Base-by-base conservation (phyloP, 805 yeast species). In the Wickerhamiella azyma region DNA sequence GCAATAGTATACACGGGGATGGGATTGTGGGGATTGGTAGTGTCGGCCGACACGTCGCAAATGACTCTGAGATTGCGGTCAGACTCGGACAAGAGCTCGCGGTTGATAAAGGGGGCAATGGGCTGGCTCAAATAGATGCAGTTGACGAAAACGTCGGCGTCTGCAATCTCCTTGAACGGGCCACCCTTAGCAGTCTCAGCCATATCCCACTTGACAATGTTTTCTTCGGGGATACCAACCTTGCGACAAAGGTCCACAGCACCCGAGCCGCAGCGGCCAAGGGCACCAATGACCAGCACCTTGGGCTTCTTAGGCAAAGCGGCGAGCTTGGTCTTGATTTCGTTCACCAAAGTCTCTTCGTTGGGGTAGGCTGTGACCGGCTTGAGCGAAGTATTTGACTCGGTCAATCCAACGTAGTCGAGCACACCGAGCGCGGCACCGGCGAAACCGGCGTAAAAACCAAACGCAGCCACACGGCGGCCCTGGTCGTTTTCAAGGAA, bases 391-490 rank as follows among this genome's bases (percentile, higher is more conserved):
- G 78, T 76, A 48, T 51, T 53, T n/a, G 52, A 45, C 33, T 77
- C 66, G 64, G 84, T 89, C 66, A 89, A 89, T 68, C 82, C 81
- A 43, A 94, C 82, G 96, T 97, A 92, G 65, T 86, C 94, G 63
- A 76, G 76, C 43, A 89, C 71, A 58, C 98, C 98, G 47, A 92
- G 67, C 29, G 98, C 99, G 30, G 99, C 98, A 59, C 99, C 99
- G 6, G 97, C 98, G 63, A 92, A 92, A n/a, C 99, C 99, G 39
- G 99, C 98, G 64, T 89, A 89, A 71, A 76, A 92, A n/a, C 99
- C 99, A 62, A 92, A 92, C 8, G 98, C 98, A 39, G 99, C 99
- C 26, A 92, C 99, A 68, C 99, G 83, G 72, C 98, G 83, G 30
- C 97, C 97, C 59, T 76, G 79, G 56, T 82, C 96, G 63, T 92